Base-by-base conservation (phyloP, 2,329 filamentous ascomycete species). In the Orbilia ellipsospora region DNA sequence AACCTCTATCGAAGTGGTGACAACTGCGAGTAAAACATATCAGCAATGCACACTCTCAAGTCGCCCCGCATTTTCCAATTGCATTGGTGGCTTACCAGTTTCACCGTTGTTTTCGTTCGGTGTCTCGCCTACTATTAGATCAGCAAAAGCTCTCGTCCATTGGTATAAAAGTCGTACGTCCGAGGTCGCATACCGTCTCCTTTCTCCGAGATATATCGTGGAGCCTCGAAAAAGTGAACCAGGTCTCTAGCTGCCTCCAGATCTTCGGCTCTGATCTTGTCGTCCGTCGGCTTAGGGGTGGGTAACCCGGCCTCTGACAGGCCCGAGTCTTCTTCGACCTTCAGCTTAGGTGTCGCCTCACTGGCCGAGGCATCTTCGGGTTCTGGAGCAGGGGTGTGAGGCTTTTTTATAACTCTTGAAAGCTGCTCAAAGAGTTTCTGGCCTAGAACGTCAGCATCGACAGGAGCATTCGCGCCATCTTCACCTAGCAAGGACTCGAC, bases 371-470 rank as follows among this genome's bases (percentile, higher is more conserved):
- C 28, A 18, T 74, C 70, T 68, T 74, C 70, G 28, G 70, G 70
- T 60, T 74, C 70, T 10, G 70, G 70, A 36, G 70, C 70, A 68
- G 70, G 70, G 70, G 70, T 74, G 54, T 74, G 70, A 74, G 70
- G 70, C 60, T 74, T 74, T 65, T 74, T 74, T 59, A 74, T 74
- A 15, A 63, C 70, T 59, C 61, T 74, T 23, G 63, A 68, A 18
- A 74, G 63, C 44, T 74, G 70, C 28, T 74, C 70, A 40, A 74
- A 74, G 16, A 74, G 59, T 56, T 74, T 74, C 52, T 74, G 70
- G 23, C 70, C 63, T 12, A 74, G 64, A 10, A 44, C 16, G 45
- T 74, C 56, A 54, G 70, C 63, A 15, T 74, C 70, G 31, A 74
- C 59, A 15, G 70, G 31, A 20, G 70, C 20, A 55, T 68, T 60